Conservation (phyloP, 306 rosid species). For the Rosa persica region DNA sequence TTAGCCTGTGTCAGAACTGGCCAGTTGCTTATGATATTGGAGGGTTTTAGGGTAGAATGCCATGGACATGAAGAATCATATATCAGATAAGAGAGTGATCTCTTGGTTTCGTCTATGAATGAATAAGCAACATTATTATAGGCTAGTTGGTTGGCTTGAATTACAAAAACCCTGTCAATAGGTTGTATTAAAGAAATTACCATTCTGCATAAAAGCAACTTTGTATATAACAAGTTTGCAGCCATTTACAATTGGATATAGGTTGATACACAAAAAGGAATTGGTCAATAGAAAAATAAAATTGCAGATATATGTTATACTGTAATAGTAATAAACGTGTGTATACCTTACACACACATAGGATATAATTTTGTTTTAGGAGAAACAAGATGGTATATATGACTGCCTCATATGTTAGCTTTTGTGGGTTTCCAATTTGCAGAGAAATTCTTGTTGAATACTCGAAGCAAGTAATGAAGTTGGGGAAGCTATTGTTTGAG, state of each 20-base stretch:
- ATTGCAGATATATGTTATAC: too few species aligned
- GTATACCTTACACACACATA: too few species aligned
- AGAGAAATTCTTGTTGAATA: slow-evolving; percentile 30
- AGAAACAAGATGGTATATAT: background rate
- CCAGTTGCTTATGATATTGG: background rate
- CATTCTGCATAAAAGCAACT: background rate
- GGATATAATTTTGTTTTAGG: too few species aligned
- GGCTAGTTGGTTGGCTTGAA: background rate
- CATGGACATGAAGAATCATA: background rate
- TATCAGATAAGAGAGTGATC: background rate
- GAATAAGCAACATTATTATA: background rate
- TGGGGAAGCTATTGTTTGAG: slow-evolving; percentile 32
- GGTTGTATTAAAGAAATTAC: background rate
- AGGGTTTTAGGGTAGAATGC: background rate
- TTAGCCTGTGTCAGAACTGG: background rate
- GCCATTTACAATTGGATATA: background rate
- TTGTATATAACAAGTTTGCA: too few species aligned
- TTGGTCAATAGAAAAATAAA: too few species aligned
- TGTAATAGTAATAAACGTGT: too few species aligned
- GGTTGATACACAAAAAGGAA: background rate
- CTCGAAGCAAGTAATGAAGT: slow-evolving; percentile 30
- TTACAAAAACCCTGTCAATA: too few species aligned
- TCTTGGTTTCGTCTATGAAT: background rate
- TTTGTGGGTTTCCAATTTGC: background rate
- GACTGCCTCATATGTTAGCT: background rate